Evolutionary conservation across 306 rosid species (phyloP).

Genomic region (Sphenostylis stenocarpa): DNA sequence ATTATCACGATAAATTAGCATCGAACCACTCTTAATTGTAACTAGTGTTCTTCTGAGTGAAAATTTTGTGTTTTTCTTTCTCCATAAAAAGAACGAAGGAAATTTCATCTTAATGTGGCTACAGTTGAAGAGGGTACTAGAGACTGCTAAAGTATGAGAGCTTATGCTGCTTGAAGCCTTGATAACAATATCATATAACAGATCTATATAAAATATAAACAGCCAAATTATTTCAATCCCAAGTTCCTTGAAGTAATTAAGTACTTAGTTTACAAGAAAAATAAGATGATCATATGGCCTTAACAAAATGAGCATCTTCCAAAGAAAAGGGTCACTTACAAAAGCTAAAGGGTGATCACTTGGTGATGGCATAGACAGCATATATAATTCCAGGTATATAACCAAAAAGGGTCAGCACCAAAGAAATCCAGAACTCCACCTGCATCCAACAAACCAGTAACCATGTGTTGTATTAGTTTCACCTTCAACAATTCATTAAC

Average conservation of each 20-base stretch:
- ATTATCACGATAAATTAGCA: background rate
- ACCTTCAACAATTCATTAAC: background rate
- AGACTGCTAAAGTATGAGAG: background rate
- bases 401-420: slow-evolving; percentile 67
- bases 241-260: background rate
- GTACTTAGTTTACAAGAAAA: background rate
- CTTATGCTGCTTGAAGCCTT: background rate
- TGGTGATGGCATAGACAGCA: slow-evolving; percentile 70
- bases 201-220: background rate
- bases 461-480: background rate
- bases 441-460: slow-evolving; percentile 31
- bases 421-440: slow-evolving; percentile 91
- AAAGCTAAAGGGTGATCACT: slow-evolving; percentile 37
- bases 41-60: background rate
- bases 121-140: background rate
- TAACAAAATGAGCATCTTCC: background rate
- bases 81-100: background rate
- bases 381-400: slow-evolving; percentile 83
- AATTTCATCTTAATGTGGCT: background rate
- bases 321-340: slow-evolving; percentile 29
- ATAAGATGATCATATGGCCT: background rate
- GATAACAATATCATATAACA: background rate
- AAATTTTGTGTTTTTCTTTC: background rate
- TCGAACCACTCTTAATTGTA: background rate
- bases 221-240: background rate